Conservation (phyloP, 2,329 filamentous ascomycete species). For the Cordyceps cateniannulata region DNA sequence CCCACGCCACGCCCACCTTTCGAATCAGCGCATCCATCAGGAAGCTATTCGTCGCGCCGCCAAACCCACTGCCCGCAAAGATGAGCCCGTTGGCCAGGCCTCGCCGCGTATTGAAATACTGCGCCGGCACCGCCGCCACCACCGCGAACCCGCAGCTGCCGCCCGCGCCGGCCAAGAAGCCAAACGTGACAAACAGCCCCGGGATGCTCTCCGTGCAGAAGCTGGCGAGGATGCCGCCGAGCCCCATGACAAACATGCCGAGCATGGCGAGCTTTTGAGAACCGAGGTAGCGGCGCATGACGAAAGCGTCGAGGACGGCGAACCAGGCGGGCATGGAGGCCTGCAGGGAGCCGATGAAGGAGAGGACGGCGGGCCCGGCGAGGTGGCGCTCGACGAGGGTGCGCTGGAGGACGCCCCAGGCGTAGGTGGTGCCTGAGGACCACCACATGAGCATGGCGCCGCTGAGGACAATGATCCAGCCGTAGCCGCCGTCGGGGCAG, state of each 20-base stretch:
- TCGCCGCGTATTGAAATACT: slow-evolving; percentile 53
- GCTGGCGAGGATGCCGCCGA: slow-evolving; percentile 26
- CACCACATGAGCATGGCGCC: slow-evolving; percentile 45
- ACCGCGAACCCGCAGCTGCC: slow-evolving; percentile 56
- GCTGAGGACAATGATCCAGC: slow-evolving; percentile 42
- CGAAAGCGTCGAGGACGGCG: slow-evolving; percentile 39
- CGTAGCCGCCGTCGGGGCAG: slow-evolving; percentile 44
- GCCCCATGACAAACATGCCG: slow-evolving; percentile 40
- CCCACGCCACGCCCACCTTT: slow-evolving; percentile 46
- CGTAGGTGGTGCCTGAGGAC: slow-evolving; percentile 45
- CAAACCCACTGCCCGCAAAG: slow-evolving; percentile 43
- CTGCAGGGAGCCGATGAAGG: slow-evolving; percentile 48
- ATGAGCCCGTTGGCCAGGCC: slow-evolving; percentile 52
- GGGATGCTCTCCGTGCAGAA: neutral
- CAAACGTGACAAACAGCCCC: slow-evolving; percentile 45
- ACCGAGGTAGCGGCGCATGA: slow-evolving; percentile 39
- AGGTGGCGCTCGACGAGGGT: slow-evolving; percentile 41
- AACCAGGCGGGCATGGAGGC: slow-evolving; percentile 36
- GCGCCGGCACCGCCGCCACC: slow-evolving; percentile 47
- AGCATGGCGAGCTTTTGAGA: slow-evolving; percentile 35
- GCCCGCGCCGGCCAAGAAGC: slow-evolving; percentile 53
- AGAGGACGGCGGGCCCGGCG: slow-evolving; percentile 41
- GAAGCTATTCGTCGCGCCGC: slow-evolving; percentile 21
- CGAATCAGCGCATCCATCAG: slow-evolving; percentile 42
- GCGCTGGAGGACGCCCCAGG: slow-evolving; percentile 51